Evolutionary conservation across 805 yeast genomes (phyloP), one percentile per base, ranked within the genome.

Genomic region (Teunomyces kruisii): DNA sequence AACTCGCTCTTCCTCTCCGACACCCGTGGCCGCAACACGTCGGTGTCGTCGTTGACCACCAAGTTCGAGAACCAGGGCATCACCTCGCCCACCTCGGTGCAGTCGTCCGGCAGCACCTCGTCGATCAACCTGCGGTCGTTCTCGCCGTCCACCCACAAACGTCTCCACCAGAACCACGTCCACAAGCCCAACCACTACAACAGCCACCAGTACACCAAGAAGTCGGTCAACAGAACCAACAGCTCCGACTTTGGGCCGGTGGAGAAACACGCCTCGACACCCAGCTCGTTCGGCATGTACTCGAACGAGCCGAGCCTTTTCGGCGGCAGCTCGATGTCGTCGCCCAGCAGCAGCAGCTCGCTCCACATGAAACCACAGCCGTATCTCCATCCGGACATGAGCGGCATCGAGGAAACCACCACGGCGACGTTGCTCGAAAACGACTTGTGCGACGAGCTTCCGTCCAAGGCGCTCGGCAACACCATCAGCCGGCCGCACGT

Each of bases 31-130:
- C 15, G 37, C 35, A 30, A 26, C 12, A 12, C 39, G 6, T 49
- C 62, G 32, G 49, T 55, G 40, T 55, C 51, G 47, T 65, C 71
- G 2, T 46, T 67, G 14, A 56, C 68, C 1, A 52, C 57, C 33
- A 59, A 55, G 32, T 51, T 64, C 40, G 72, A 68, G 39, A 52
- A 45, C 22, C 69, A 62, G 27, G 57, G 50, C 3, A 47, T 65
- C 12, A 30, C 51, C 14, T 59, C 65, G 1, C 61, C 65, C 6
- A 42, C 55, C 10, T 35, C 38, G 3, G 38, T 22, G 6, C 38
- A 22, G 14, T 37, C 31, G n/a, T 26, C 32, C 7, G 30, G 31
- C 31, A 28, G 40, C 19, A 26, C 22, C 17, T 26, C 31, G 13
- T 37, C 40, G 9, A 10, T 26, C 10, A 26, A 37, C 15, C 22